Base-by-base conservation (phyloP, 169 alveolate species). In the Plasmodium adleri region DNA sequence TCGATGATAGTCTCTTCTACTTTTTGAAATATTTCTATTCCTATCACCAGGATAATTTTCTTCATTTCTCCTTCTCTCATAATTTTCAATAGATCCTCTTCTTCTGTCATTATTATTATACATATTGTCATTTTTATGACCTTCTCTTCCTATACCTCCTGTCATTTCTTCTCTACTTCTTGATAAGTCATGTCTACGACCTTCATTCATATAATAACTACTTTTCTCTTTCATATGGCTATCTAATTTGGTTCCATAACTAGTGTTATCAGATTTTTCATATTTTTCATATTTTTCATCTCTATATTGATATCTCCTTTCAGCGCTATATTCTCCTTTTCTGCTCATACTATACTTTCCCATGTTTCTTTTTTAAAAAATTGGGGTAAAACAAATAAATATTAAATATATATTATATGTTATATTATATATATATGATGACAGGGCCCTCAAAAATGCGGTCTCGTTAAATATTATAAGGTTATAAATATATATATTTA, bases 141-240 rank as follows among this genome's bases (percentile, higher is more conserved):
- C 58, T 43, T 76, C 66, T 64, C 89, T 39, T 8, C 89, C 74
- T 4, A 72, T 32, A 28, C 54, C 72, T 12, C 24, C 60, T 8
- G 4, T 63, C 83, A 71, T 71, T 13, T 50, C 67, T 76, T 76
- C 89, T 15, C 89, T 24, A 47, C 89, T 76, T 58, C 89, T 64
- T 12, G 89, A 76, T n/a, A 56, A 12, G 39, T 47, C 56, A 12
- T 76, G 67, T 58, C 70, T 76, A 43, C 70, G 47, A 13, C 47
- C 15, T n/a, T 76, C 89, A 5, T 50, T 67, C 58, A 32, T 43
- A 71, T 76, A 47, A 71, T 76, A 76, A 0, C 72, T 22, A 4
- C 67, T 70, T 63, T 64, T 76, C 24, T 76, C 74, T 45, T 76
- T 76, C 59, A 67, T 66, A 24, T 47, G 52, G 5, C 12, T 50